phyloP scores from a whole-genome alignment of 2,329 filamentous ascomycete species.

The Penicillium freii region DNA sequence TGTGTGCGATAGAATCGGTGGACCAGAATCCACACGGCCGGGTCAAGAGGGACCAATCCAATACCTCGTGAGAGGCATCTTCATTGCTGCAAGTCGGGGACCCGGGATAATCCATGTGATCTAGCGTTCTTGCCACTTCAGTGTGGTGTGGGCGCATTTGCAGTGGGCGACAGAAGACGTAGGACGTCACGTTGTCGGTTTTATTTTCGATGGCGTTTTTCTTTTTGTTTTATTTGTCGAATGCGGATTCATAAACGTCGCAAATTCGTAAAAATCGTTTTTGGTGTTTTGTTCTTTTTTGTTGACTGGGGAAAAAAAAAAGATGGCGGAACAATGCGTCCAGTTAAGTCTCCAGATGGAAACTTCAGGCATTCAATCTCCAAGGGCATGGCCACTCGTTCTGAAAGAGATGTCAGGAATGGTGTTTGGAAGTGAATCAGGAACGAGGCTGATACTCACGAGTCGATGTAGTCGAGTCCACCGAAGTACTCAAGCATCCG shows the following conservation, averaged over 20 bases:
- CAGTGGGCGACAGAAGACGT: conserved; percentile 8
- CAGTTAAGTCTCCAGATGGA: background rate
- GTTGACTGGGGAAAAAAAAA: conserved; percentile 11
- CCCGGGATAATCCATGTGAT: conserved; percentile 33
- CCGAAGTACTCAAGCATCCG: conserved; percentile 52
- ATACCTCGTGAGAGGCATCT: conserved; percentile 28
- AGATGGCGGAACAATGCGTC: background rate
- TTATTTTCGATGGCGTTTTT: conserved; percentile 16
- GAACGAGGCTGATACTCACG: conserved; percentile 30
- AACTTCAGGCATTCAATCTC: conserved; percentile 23
- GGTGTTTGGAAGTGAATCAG: conserved; percentile 2
- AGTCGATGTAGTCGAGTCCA: conserved; percentile 49
- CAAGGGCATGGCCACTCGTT: conserved; percentile 24
- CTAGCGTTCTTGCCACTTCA: conserved; percentile 26
- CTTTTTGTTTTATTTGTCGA: conserved; percentile 15
- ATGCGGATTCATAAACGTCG: conserved; percentile 21
- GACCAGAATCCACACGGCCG: conserved; percentile 34
- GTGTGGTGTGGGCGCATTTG: conserved; percentile 16
- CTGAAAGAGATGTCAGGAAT: conserved; percentile 21
- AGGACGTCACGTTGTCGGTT: conserved; percentile 7
- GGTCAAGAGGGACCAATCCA: conserved; percentile 43
- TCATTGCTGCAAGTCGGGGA: conserved; percentile 47
- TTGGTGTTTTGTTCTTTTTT: conserved; percentile 16
- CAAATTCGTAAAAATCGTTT: conserved; percentile 17
- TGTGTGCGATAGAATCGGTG: conserved; percentile 18